phyloP scores from a whole-genome alignment of 1,139 yeast genomes.

The Scheffersomyces quercinus region DNA sequence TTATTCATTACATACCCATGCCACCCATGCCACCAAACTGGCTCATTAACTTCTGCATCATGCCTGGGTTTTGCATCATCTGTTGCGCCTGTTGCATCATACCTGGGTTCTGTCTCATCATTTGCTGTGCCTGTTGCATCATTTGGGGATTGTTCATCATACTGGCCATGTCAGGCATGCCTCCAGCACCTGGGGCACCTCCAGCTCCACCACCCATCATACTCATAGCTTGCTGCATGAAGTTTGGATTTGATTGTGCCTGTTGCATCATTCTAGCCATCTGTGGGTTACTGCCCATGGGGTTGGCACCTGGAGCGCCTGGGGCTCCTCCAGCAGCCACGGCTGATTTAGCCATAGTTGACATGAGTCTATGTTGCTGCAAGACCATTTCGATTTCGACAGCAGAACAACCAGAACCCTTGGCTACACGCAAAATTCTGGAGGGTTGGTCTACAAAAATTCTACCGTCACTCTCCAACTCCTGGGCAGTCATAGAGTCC shows the following conservation, averaged over 20 bases:
- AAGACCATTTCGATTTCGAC: conserved; percentile 92
- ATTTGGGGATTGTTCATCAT: conserved; percentile 36
- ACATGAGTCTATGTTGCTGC: conserved; percentile 93
- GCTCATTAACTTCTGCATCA: conserved; percentile 78
- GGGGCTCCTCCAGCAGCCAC: conserved; percentile 47
- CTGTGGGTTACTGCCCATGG: conserved; percentile 15
- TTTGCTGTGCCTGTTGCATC: conserved; percentile 49
- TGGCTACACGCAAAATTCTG: conserved; percentile 85
- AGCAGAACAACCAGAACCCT: conserved; percentile 94
- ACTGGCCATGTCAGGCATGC: conserved; percentile 34
- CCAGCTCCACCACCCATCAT: conserved; percentile 50
- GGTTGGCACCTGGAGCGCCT: conserved; percentile 28
- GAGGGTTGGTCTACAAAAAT: conserved; percentile 79
- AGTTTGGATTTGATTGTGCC: conserved; percentile 51
- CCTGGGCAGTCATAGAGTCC: conserved; percentile 95
- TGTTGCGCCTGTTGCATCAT: conserved; percentile 65
- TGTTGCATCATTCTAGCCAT: conserved; percentile 34
- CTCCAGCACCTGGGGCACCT: conserved; percentile 45
- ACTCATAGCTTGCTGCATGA: conserved; percentile 43
- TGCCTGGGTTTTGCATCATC: conserved; percentile 56
- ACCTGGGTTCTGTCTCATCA: conserved; percentile 71
- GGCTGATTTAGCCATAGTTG: conserved; percentile 81
- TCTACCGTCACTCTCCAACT: conserved; percentile 87
- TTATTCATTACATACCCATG: conserved; percentile 20
- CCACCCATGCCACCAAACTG: conserved; percentile 58